Base-by-base conservation (phyloP, 768 basidiomycete genomes). In the Pleurotus platypus region DNA sequence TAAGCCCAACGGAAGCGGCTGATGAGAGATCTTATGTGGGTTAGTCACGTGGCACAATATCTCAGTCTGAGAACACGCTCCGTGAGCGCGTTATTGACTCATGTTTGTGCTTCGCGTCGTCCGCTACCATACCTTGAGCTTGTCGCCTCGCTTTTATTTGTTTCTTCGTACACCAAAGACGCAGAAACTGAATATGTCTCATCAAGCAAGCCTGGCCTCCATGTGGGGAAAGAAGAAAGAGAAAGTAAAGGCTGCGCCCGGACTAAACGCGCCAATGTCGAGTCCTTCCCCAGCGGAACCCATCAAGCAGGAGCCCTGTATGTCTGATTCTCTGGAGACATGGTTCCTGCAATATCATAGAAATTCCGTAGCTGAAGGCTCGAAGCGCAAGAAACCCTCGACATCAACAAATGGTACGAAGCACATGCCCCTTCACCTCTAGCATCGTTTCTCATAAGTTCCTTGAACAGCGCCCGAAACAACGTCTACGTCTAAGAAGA, bases 171-270 rank as follows among this genome's bases (percentile, higher is more conserved):
- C 91, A 87, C 88, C 91, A 0, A 79, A 78, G 61, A 78, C 78
- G 26, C 61, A 66, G n/a, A 91, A 89, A 70, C 67, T 82, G 26
- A 69, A 85, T 2, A 86, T 87, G 0, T 83, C 86, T 5, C 89
- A 90, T 57, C 91, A 94, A 67, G 77, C 90, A n/a, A 91, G 76
- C 64, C 80, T 94, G 39, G 77, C 82, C 57, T 88, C 91, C 55
- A 78, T 90, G 75, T 93, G 89, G 89, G 77, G 75, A 8, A 75
- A 72, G 63, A 81, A 81, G 70, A 78, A 69, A 61, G 63, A 62
- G 48, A 39, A 53, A 62, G 68, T 58, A 59, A 65, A 58, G 56
- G 48, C 58, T 39, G 30, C 43, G 49, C 35, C 42, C 24, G 24
- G 24, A 1, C 15, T 49, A 60, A 49, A 55, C 62, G 66, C 69